Percentiles rank a stretch among this genome's conserved stretches.
Conservation (phyloP, 2,329 filamentous ascomycete species). For the Cladosporium sp. region DNA sequence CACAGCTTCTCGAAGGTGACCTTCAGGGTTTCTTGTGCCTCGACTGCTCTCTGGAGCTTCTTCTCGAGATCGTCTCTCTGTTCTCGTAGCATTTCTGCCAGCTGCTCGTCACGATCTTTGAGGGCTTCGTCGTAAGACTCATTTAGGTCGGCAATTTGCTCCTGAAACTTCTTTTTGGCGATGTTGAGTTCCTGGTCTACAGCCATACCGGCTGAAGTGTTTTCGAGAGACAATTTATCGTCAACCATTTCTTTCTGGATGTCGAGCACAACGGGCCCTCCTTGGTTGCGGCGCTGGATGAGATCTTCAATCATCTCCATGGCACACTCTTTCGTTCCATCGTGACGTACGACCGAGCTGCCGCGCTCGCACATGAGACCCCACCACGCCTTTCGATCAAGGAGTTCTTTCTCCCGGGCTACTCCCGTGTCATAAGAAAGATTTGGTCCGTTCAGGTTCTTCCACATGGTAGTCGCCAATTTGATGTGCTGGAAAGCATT, state of each 20-base stretch:
- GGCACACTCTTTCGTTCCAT: constrained; percentile 22
- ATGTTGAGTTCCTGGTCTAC: constrained; percentile 7
- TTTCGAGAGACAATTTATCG: constrained; percentile 24
- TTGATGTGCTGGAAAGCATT: constrained; percentile 44
- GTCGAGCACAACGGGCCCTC: constrained; percentile 20
- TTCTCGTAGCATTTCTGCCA: constrained; percentile 19
- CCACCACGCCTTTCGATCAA: constrained; percentile 23
- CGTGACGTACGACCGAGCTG: constrained; percentile 20
- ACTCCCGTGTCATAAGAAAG: constrained; percentile 11
- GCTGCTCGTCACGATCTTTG: constrained; percentile 18
- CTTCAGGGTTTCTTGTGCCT: constrained; percentile 19
- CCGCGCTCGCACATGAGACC: constrained; percentile 25
- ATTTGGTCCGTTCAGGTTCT: constrained; percentile 25
- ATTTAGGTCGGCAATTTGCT: constrained; percentile 12
- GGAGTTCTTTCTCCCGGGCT: constrained; percentile 23
- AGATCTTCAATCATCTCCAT: constrained; percentile 23
- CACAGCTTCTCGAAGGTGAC: constrained; percentile 17
- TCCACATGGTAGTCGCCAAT: constrained; percentile 48
- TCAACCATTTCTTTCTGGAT: constrained; percentile 30
- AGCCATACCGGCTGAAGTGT: constrained; percentile 26
- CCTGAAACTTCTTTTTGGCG: constrained; percentile 6
- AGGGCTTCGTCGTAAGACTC: constrained; percentile 12
- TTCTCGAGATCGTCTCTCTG: constrained; percentile 18
- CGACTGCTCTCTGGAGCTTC: constrained; percentile 21
- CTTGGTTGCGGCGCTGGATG: constrained; percentile 2